Evolutionary conservation across 1,284 basidiomycete species (phyloP), one percentile per base, ranked within the genome.

Genomic region (Athelia sp.): DNA sequence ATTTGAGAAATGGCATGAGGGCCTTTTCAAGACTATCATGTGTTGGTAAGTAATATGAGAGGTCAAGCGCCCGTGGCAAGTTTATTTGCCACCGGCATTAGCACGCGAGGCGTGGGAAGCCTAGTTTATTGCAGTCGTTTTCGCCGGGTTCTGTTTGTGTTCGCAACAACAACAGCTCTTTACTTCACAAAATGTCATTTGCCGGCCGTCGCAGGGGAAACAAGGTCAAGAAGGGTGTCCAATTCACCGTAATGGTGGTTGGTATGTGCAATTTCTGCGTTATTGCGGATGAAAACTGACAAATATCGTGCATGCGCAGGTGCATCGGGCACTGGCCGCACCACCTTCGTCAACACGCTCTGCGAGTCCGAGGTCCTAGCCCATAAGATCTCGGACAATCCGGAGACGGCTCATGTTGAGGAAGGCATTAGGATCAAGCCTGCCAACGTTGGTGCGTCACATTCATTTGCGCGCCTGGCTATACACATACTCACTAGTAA

Each of bases 311-410:
- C n/a, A 8, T 40, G 36, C n/a, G 36, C 36, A 93, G 95, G 94
- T 75, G 90, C 93, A 50, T 96, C 93, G 67, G 95, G 95, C 46
- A 94, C 93, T 51, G 95, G 95, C 50, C 90, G 94, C 52, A 98
- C 95, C 52, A 98, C 95, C 47, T 98, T 98, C 65, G 93, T 98
- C 65, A 98, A 98, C 77, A 98, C 94, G 38, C 87, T 98, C 47
- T 96, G 93, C 75, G 95, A 97, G 74, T 89, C 90, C 35, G 89
- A 93, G 62, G 90, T 95, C 35, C 74, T 95, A 47, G 66, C 78
- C 15, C 90, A 96, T 75, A 95, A 95, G 71, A 78, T 91, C 47
- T 84, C 82, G 54, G 90, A 96, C 67, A 82, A 84, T 60, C 86
- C 93, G 11, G 88, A 90, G 59, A 82, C 83, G n/a, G 95, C 95